phyloP scores from a whole-genome alignment of 225 moss, liverwort and hornwort species.

The Straminergon stramineum region DNA sequence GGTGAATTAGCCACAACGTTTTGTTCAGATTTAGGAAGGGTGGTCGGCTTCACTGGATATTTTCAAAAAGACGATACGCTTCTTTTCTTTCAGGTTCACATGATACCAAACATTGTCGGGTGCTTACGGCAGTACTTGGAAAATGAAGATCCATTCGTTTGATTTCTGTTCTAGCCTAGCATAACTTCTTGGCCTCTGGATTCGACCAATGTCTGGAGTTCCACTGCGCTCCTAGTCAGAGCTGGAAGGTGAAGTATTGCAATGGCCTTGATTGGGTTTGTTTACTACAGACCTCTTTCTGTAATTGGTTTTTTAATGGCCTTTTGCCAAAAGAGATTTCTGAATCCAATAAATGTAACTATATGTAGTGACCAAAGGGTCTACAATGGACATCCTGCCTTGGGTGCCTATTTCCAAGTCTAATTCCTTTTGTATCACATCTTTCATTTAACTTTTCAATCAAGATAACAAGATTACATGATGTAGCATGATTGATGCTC shows the following conservation, averaged over 20 bases:
- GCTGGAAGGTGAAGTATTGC: background rate
- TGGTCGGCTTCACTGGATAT: background rate
- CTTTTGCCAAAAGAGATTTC: too few species aligned
- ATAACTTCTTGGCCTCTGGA: background rate
- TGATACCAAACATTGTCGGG: background rate
- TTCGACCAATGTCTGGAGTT: background rate
- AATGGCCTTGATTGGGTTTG: background rate
- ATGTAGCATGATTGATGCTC: too few species aligned
- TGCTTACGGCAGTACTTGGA: background rate
- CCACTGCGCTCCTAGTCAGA: background rate
- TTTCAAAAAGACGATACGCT: background rate
- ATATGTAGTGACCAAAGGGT: background rate
- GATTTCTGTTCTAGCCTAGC: too few species aligned
- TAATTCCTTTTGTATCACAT: background rate
- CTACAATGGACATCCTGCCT: background rate
- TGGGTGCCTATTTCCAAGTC: background rate
- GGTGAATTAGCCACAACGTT: background rate
- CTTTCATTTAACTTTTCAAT: background rate
- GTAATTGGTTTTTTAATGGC: background rate
- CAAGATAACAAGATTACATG: accelerated
- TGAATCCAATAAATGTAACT: background rate
- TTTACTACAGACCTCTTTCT: background rate
- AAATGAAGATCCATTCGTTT: background rate
- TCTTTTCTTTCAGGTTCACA: background rate
- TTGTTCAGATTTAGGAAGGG: background rate